Base-by-base conservation (phyloP, 1,284 basidiomycete species). In the Cutaneotrichosporon sp. region DNA sequence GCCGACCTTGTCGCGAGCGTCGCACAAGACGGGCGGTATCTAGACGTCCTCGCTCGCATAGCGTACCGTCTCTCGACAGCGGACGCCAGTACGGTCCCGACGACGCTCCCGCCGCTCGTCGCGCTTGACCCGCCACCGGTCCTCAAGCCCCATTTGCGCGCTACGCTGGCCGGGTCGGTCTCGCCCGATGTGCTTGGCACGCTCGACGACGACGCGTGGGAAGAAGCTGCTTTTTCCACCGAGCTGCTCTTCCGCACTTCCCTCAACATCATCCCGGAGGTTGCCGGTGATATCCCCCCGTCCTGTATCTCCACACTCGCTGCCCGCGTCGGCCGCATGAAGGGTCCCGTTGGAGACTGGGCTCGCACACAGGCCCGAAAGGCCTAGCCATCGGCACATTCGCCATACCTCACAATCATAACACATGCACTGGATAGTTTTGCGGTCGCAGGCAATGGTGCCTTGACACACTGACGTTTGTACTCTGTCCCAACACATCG, bases 171-270 rank as follows among this genome's bases (percentile, higher is more conserved):
- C n/a, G n/a, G n/a, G n/a, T n/a, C n/a, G n/a, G n/a, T n/a, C n/a
- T n/a, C n/a, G n/a, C n/a, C n/a, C n/a, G n/a, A n/a, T n/a, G n/a
- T n/a, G n/a, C n/a, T n/a, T n/a, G n/a, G n/a, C n/a, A n/a, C n/a
- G n/a, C n/a, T n/a, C 14, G 18, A 35, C 1, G 33, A 26, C 17
- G 46, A 37, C 4, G 38, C 21, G 9, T n/a, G n/a, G n/a, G n/a
- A n/a, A n/a, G 39, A 34, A 13, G 9, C 13, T 14, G 46, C n/a
- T 2, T n/a, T n/a, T n/a, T n/a, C n/a, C n/a, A 20, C 30, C 0
- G 57, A 50, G 34, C 35, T 49, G 9, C 54, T 59, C 35, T 59
- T 59, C 51, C 48, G 54, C 49, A 30, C 47, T 1, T 53, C 54
- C 12, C 57, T 59, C 22, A 8, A 13, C 8, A n/a, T 21, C 4